These are phyloP conservation scores for Panus rudis DNA, from an alignment of 768 basidiomycete species.

Conservation along the genomic window DNA sequence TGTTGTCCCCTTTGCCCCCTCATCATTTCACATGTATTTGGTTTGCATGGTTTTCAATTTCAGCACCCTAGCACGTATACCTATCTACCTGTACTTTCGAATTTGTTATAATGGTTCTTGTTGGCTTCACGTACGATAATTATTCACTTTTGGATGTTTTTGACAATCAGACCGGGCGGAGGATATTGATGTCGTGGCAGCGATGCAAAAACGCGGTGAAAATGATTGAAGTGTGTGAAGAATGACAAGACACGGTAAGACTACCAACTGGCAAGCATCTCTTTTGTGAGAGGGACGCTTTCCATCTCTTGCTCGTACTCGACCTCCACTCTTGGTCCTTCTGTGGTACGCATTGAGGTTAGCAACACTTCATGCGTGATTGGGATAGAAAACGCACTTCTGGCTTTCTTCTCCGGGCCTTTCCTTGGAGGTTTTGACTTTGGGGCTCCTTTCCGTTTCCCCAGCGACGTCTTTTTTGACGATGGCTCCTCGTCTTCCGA, in stretches of 20 bases:
- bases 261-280: slow-evolving; percentile 22
- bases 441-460: slow-evolving; percentile 59
- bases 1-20: background rate
- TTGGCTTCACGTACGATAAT: too few species aligned
- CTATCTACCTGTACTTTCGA: too few species aligned
- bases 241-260: too few species aligned
- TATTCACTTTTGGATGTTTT: too few species aligned
- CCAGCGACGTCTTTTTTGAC: slow-evolving; percentile 37
- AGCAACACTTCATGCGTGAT: background rate
- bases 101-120: too few species aligned
- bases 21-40: background rate
- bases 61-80: too few species aligned
- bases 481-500: slow-evolving; percentile 32
- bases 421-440: slow-evolving; percentile 40
- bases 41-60: background rate
- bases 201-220: background rate
- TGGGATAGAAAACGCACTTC: slow-evolving; percentile 36
- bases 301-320: slow-evolving; percentile 96
- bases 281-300: slow-evolving; percentile 28
- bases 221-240: background rate
- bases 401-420: slow-evolving; percentile 53
- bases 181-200: background rate
- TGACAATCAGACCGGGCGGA: too few species aligned
- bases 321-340: slow-evolving; percentile 81
- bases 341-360: slow-evolving; percentile 25